Evolutionary conservation across 169 alveolate species (phyloP).

Genomic region (Plasmodium yoelii): DNA sequence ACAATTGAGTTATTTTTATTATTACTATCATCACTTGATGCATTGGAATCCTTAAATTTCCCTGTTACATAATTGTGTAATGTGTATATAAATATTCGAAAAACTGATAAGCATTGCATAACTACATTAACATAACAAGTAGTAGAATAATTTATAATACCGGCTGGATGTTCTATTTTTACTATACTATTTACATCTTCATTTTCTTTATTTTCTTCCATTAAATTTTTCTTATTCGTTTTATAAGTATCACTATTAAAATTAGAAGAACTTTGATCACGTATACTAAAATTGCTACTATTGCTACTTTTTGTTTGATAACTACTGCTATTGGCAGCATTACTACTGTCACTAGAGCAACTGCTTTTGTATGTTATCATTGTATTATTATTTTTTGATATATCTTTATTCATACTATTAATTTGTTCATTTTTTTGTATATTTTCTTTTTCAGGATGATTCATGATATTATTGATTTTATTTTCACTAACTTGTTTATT

Average conservation of each 20-base stretch:
- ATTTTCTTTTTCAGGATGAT: background rate
- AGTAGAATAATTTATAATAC: slow-evolving; percentile 53
- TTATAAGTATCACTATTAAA: background rate
- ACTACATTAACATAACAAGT: slow-evolving; percentile 70
- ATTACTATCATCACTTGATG: slow-evolving; percentile 62
- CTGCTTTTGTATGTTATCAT: background rate
- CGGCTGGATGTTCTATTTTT: slow-evolving; percentile 61
- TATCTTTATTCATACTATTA: background rate
- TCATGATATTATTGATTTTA: background rate
- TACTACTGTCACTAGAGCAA: slow-evolving; percentile 20
- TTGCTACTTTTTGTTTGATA: background rate
- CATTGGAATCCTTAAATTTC: slow-evolving; percentile 35
- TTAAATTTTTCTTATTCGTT: slow-evolving; percentile 5
- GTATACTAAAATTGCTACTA: slow-evolving; percentile 46
- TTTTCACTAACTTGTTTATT: slow-evolving; percentile 5
- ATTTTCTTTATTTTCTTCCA: slow-evolving; percentile 20
- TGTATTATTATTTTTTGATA: background rate
- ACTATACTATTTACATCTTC: slow-evolving; percentile 11
- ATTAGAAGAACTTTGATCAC: slow-evolving; percentile 6
- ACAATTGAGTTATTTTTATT: slow-evolving; percentile 56
- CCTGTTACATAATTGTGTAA: slow-evolving; percentile 58
- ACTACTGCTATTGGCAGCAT: background rate
- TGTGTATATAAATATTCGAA: slow-evolving; percentile 36
- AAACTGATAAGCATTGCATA: slow-evolving; percentile 43
- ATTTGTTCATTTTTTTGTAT: background rate